These are phyloP conservation scores for Suillus subluteus DNA, from an alignment of 768 basidiomycete genomes.

Conservation along the genomic window DNA sequence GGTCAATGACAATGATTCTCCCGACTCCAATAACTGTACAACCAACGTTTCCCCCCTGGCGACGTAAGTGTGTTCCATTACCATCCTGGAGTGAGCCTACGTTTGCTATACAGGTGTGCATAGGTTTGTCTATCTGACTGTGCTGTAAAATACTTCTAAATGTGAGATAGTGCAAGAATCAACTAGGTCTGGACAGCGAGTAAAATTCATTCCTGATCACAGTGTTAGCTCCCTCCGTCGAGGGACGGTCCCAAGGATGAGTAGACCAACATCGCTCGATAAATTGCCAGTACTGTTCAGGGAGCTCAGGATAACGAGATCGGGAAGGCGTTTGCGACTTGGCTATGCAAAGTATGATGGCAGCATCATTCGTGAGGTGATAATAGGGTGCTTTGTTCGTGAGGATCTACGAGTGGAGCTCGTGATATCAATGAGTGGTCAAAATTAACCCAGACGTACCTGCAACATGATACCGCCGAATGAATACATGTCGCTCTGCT, in stretches of 20 bases:
- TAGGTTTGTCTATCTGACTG: too few relatives aligned
- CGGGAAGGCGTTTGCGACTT: neutral
- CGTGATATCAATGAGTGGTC: conserved; percentile 25
- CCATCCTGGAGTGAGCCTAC: too few relatives aligned
- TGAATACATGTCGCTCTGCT: conserved; percentile 46
- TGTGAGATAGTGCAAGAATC: neutral
- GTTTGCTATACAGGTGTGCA: too few relatives aligned
- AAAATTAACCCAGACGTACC: conserved; percentile 22
- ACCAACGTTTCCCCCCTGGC: too few relatives aligned
- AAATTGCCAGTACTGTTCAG: conserved; percentile 26
- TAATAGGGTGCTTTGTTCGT: neutral
- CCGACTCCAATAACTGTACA: too few relatives aligned
- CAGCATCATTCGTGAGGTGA: neutral
- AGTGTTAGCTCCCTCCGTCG: neutral
- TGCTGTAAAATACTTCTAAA: neutral
- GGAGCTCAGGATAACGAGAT: conserved; percentile 5
- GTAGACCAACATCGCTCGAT: conserved; percentile 33
- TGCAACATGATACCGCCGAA: conserved; percentile 38
- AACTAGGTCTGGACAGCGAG: neutral
- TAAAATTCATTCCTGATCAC: neutral
- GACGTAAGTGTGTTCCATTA: too few relatives aligned
- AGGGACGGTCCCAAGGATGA: conserved; percentile 12
- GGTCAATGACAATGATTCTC: too few relatives aligned
- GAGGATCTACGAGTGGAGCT: neutral
- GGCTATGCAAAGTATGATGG: neutral